Conservation (phyloP, 2,329 filamentous ascomycete species). For the Aspergillus persii region DNA sequence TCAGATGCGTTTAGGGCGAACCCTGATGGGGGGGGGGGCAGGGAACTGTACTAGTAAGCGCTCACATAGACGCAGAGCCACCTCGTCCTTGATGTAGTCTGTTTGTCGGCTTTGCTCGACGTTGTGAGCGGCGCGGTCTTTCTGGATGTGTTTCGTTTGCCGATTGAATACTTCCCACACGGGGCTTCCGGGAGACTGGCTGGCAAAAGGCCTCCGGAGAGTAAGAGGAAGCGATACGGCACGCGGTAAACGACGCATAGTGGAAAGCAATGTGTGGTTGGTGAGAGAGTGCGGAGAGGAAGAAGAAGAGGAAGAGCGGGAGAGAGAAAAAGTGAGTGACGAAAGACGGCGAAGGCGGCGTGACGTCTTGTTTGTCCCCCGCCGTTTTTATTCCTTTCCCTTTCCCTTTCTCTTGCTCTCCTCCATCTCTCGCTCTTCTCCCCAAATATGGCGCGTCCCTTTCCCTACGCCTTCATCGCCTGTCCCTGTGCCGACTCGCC, state of each 20-base stretch:
- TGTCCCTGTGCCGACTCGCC: slow-evolving; percentile 60
- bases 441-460: slow-evolving; percentile 52
- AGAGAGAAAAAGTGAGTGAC: not conserved
- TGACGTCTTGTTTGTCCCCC: slow-evolving; percentile 2
- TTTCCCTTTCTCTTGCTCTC: not conserved
- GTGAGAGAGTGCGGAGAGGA: not conserved
- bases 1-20: slow-evolving; percentile 9
- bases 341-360: not conserved
- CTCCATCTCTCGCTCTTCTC: not conserved
- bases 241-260: slow-evolving; percentile 16
- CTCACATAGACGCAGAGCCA: slow-evolving; percentile 79
- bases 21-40: slow-evolving; percentile 7
- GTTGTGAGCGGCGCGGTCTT: slow-evolving; percentile 75
- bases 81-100: slow-evolving; percentile 92
- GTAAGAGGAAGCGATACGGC: slow-evolving; percentile 7
- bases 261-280: not conserved
- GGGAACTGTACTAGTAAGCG: slow-evolving; percentile 64
- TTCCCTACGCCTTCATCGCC: slow-evolving; percentile 64
- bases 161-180: slow-evolving; percentile 89
- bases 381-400: not conserved
- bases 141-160: slow-evolving; percentile 83
- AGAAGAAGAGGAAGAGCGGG: not conserved
- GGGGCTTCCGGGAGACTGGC: slow-evolving; percentile 72
- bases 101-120: slow-evolving; percentile 71
- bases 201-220: slow-evolving; percentile 62